Base-by-base conservation (phyloP, 2,329 filamentous ascomycete species). In the Trichoderma lentiforme region DNA sequence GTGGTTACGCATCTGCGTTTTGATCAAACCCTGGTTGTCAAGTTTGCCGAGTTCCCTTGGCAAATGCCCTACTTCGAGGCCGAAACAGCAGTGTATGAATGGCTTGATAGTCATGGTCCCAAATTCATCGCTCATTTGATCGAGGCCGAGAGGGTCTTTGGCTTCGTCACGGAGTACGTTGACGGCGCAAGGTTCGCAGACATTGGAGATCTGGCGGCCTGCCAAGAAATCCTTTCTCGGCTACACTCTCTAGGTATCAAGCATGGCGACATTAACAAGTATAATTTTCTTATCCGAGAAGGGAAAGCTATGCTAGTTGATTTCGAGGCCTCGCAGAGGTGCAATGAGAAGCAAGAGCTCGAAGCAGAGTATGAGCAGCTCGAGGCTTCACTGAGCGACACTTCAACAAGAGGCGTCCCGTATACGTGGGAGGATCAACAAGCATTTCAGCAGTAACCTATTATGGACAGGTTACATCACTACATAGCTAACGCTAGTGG, bases 1-100 rank as follows among this genome's bases (percentile, higher is more conserved):
- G 73, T 74, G 21, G 77, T 76, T 24, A 76, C 76, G 9, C 76
- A 75, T 21, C 60, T 60, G 7, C 60, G 6, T 14, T 60, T 70
- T 43, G 28, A 39, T 6, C 56, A 21, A 47, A 12, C 28, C 4
- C 11, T 60, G 30, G 11, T 60, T n/a, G 30, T 15, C 18, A 60
- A 34, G 30, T 36, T 60, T 11, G 28, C 57, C 18, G 8, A 30
- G 30, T 60, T 60, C 2, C 57, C 57, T 6, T 60, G n/a, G 57
- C 7, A 60, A 8, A 30, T 60, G 5, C 30, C 57, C n/a, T 30
- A 15, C 15, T 34, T 60, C 2, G 18, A 60, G n/a, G 9, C 15
- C 8, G 57, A 60, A 30, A 60, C 30, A 34, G 14, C 5, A 34
- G 57, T n/a, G 18, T 34, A 60, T 36, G 18, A 60, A 34, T 36